These are phyloP conservation scores for Podospora tetraspora DNA, from an alignment of 495 filamentous ascomycete genomes.

Conservation along the genomic window DNA sequence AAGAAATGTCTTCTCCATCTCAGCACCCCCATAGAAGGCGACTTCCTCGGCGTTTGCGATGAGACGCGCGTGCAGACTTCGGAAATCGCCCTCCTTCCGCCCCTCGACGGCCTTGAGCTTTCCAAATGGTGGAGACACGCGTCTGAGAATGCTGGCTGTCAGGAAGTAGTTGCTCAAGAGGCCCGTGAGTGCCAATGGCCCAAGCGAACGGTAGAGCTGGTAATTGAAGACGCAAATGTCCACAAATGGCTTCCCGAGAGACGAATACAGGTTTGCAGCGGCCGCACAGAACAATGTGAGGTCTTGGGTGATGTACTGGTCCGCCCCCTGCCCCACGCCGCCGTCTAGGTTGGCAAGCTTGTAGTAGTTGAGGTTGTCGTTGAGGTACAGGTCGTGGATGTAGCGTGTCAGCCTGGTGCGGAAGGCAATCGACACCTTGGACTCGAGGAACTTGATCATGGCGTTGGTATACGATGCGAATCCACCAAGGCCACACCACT, in stretches of 20 bases:
- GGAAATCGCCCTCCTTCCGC: constrained; percentile 88
- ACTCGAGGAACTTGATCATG: constrained; percentile 97
- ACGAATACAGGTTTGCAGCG: constrained; percentile 91
- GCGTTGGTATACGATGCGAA: constrained; percentile 90
- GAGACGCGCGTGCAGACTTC: constrained; percentile 79
- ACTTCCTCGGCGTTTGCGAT: constrained; percentile 98
- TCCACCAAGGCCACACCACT: constrained; percentile 59
- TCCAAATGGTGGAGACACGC: constrained; percentile 88
- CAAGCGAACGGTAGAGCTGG: constrained; percentile 87
- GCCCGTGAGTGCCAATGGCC: constrained; percentile 79
- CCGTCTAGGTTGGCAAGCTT: constrained; percentile 92
- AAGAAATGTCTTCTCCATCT: constrained; percentile 86
- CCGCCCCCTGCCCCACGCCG: constrained; percentile 81
- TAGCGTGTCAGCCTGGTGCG: constrained; percentile 93
- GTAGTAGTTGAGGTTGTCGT: constrained; percentile 91
- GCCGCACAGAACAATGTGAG: constrained; percentile 89
- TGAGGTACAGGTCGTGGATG: constrained; percentile 95
- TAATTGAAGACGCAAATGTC: constrained; percentile 97
- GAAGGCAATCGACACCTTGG: constrained; percentile 97
- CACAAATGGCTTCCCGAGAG: constrained; percentile 90
- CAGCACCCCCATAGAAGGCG: constrained; percentile 95
- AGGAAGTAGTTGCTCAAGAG: constrained; percentile 87
- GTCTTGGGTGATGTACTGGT: constrained; percentile 98
- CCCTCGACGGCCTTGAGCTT: constrained; percentile 95
- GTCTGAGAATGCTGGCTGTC: constrained; percentile 80